Percentiles rank a stretch among this genome's conserved stretches.
Evolutionary conservation across 1,284 basidiomycete species (phyloP).

Genomic region (Trametes polyzona): DNA sequence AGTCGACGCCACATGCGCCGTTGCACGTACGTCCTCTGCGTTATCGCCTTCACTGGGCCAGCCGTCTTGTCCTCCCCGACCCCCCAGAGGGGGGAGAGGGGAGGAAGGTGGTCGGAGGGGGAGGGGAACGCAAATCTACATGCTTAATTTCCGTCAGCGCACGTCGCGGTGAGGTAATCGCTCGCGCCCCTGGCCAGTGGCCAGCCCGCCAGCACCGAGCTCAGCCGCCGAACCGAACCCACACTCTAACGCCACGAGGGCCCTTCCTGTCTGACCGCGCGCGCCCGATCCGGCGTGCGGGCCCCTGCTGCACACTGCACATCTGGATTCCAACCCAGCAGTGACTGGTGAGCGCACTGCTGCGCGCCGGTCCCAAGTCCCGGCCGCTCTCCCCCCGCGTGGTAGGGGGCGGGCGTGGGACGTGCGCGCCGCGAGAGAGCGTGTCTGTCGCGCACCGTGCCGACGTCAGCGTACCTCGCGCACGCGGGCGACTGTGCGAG

Average conservation of each 20-base stretch:
- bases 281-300: neutral
- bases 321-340: too few relatives aligned
- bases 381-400: constrained; percentile 14
- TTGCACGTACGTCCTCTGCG: too few relatives aligned
- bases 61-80: too few relatives aligned
- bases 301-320: neutral
- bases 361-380: constrained; percentile 11
- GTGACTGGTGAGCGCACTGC: neutral
- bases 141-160: constrained; percentile 23
- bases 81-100: neutral
- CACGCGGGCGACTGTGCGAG: too few relatives aligned
- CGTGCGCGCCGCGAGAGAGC: neutral
- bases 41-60: too few relatives aligned
- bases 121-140: constrained; percentile 10
- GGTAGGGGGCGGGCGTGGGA: constrained; percentile 16
- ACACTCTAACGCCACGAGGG: constrained; percentile 27
- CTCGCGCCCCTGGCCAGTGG: too few relatives aligned
- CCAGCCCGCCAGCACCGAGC: too few relatives aligned
- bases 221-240: too few relatives aligned
- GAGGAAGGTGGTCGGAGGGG: neutral
- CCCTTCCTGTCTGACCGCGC: constrained; percentile 14
- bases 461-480: constrained; percentile 7
- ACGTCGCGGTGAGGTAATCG: constrained; percentile 15
- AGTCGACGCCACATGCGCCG: constrained; percentile 1
- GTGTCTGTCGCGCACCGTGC: neutral